Evolutionary conservation across 108 stramenopile species (phyloP), one percentile per base, ranked within the genome.

Genomic region (Cylindrotheca closterium): DNA sequence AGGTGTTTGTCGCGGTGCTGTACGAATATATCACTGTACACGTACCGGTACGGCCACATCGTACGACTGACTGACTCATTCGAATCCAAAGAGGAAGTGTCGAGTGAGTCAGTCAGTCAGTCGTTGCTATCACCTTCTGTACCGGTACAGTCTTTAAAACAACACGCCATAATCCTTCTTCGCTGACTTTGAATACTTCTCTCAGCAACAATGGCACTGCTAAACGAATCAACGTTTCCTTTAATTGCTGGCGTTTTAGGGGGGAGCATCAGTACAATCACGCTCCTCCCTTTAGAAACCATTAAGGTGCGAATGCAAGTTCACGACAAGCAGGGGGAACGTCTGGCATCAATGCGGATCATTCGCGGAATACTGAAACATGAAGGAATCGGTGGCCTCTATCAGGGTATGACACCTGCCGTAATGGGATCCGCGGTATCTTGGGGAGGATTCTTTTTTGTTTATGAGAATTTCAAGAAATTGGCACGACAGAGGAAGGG

Each of bases 361-460:
- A 30, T 90, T 5, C 71, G 81, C 10, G 58, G 63, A 24, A 80
- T 97, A 12, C 50, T 88, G 33, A 66, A 67, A 27, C 71, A 93
- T 51, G 93, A 96, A 60, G 97, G 97, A 10, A 54, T 92, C 29
- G 22, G 58, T 12, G 97, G 91, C 8, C 76, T 99, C 3, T 99
- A 98, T 73, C 82, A 82, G 47, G 99, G 99, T 8, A 58, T 98
- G 55, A 71, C 76, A 2, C 97, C 98, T 21, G 97, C 97, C 1
- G 45, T 98, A 30, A 68, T 97, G 23, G 99, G 96, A 12, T 87
- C 89, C 19, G 86, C 96, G 2, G 74, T 92, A 21, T 86, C 91
- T 18, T 99, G 99, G 99, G 99, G 99, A 19, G 95, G 98, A 26
- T 99, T 96, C 59, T 98, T 99, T 66, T 97, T 83, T 62, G 77